Evolutionary conservation across 805 yeast genomes (phyloP), one percentile per base, ranked within the genome.

Genomic region (Pichia rugopelliculosa): DNA sequence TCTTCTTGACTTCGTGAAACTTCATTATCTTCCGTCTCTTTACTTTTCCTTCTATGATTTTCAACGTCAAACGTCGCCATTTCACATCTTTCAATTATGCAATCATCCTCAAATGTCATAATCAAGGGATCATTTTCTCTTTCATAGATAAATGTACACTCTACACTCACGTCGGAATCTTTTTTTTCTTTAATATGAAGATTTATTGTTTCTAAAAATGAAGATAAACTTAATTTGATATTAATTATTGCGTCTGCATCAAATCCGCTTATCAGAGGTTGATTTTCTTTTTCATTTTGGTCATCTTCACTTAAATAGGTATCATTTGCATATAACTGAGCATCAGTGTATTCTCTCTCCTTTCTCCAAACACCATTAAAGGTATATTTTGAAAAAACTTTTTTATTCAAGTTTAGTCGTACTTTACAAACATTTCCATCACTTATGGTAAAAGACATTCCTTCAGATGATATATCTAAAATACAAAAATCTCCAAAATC

Each of bases 71-170:
- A 71, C 0, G 85, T 79, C 1, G 72, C 62, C 43, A 82, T 69
- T 51, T 78, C 82, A 50, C 84, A 82, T 37, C 73, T 63, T 52
- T 82, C 85, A 48, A 80, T 70, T 49, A 74, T 65, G 1, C 65
- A 59, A 44, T 78, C 82, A 54, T 78, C 81, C 44, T 61, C 68
- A 61, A 79, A 80, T 4, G 75, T 71, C 20, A 82, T 50, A 0
- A 75, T 68, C 54, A 83, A 78, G 0, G 82, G 83, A 10, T 70
- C 58, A 0, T 82, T 82, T 8, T 65, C 58, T 0, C 77, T 76
- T 40, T 69, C 62, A 55, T 74, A 76, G 20, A 74, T 69, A 47
- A 81, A 50, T 8, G 80, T 73, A 53, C 82, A 77, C 48, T 74
- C 76, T 1, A 72, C 59, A 27, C 51, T 52, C 12, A 43, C 20